Percentiles rank a stretch among this genome's conserved stretches.
Evolutionary conservation across 225 moss, liverwort and hornwort genomes (phyloP).

Genomic region (Thuidium tamariscinum): DNA sequence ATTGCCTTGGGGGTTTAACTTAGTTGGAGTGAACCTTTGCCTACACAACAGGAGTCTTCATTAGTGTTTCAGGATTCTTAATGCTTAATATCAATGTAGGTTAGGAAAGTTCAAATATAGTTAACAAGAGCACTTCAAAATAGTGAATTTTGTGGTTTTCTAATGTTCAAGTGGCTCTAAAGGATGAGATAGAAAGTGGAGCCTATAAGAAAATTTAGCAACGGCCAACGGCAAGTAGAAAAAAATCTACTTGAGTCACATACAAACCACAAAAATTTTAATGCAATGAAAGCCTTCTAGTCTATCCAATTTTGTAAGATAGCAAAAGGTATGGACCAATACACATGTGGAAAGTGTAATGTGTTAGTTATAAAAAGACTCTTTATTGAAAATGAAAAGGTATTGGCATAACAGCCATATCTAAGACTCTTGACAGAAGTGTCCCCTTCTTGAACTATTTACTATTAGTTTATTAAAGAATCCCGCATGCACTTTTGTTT

Average conservation of each 20-base stretch:
- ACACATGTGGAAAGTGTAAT: not conserved
- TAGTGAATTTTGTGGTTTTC: too few relatives aligned
- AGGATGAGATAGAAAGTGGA: too few relatives aligned
- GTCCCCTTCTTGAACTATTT: too few relatives aligned
- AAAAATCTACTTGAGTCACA: not conserved
- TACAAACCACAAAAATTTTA: fast-evolving
- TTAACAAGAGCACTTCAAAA: not conserved
- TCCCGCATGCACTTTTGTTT: too few relatives aligned
- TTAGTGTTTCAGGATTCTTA: too few relatives aligned
- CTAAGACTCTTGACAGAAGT: too few relatives aligned
- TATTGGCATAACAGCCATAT: too few relatives aligned
- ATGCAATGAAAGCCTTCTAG: not conserved
- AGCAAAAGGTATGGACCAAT: not conserved
- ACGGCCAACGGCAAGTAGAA: too few relatives aligned
- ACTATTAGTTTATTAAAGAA: too few relatives aligned
- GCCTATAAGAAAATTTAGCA: not conserved
- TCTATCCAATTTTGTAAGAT: not conserved
- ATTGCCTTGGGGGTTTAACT: too few relatives aligned
- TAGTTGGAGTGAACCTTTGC: not conserved
- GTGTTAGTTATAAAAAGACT: too few relatives aligned
- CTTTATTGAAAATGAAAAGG: too few relatives aligned
- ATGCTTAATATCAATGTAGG: not conserved
- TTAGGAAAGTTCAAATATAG: not conserved
- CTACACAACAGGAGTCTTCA: not conserved
- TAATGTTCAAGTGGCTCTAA: not conserved